Base-by-base conservation (phyloP, 345 rosid species). In the Camelina hispida region DNA sequence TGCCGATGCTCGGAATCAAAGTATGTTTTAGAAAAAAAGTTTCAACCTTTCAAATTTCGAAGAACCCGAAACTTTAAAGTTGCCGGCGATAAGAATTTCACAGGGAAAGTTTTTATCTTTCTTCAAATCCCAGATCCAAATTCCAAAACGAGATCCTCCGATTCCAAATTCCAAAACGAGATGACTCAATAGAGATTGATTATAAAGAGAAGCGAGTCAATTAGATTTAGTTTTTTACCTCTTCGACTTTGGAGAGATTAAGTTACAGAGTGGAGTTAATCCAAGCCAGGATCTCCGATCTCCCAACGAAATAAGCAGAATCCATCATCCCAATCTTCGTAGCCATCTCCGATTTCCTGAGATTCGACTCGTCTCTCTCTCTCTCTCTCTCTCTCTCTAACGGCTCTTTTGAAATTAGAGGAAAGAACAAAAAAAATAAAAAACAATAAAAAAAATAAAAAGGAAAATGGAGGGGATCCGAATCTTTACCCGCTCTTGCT, bases 231-330 rank as follows among this genome's bases (percentile, higher is more conserved):
- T 51, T 35, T 6, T 8, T 35, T 69, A 89, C 98, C 95, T 96
- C 99, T 88, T 93, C 99, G 54, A 96, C 99, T 88, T 88, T 96
- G 77, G 98, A 86, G 81, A 96, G 88, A 71, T 79, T 89, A 73
- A 96, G 97, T 30, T 86, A 94, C 50, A 93, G 95, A 71, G 91
- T 86, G 58, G 93, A 83, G 84, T 91, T 96, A 77, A 96, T 89
- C 99, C 97, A 96, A 1, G 96, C 72, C 64, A 96, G 96, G 77
- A 96, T 93, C 87, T 93, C 97, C 32, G 97, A 87, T 93, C 99
- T 85, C 1, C 97, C 97, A 3, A 96, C 99, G 81, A 96, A 93
- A 54, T 93, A 96, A 7, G 96, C 98, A 0, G 79, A 46, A 52
- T 91, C 99, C 99, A 96, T 91, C 95, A 87, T 89, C n/a, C 35